Percentiles rank a stretch among this genome's conserved stretches.
phyloP scores from a whole-genome alignment of 345 rosid species.

The Tarenaya hassleriana region DNA sequence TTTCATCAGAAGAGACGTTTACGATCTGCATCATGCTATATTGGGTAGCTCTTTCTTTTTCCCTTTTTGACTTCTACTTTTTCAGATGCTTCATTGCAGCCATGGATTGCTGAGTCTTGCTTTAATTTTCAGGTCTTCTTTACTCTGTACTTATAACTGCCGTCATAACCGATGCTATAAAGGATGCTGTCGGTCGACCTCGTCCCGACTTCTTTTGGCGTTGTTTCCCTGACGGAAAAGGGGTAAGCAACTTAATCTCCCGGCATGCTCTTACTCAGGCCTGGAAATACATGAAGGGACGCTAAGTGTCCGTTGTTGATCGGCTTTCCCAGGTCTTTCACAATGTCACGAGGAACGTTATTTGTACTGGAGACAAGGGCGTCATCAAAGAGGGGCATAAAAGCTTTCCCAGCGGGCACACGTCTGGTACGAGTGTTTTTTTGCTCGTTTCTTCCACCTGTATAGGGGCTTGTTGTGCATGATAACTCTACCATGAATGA shows the following conservation, averaged over 20 bases:
- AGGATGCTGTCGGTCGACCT: conserved; percentile 91
- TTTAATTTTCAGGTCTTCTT: conserved; percentile 51
- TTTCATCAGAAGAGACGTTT: conserved; percentile 66
- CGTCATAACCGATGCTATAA: conserved; percentile 85
- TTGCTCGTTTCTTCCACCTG: neutral
- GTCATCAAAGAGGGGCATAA: conserved; percentile 89
- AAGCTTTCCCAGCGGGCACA: conserved; percentile 96
- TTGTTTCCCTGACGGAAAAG: conserved; percentile 87
- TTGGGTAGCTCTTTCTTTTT: conserved; percentile 47
- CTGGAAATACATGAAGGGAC: neutral
- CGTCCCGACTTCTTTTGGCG: conserved; percentile 98
- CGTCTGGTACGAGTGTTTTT: conserved; percentile 57
- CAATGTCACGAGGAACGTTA: conserved; percentile 49
- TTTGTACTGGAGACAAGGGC: conserved; percentile 61
- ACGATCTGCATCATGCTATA: conserved; percentile 82
- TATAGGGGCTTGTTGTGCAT: neutral
- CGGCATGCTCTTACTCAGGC: neutral
- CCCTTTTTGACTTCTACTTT: conserved; percentile 8
- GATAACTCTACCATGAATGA: neutral
- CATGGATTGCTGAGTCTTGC: conserved; percentile 8
- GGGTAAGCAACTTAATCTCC: conserved; percentile 38
- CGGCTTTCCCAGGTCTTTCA: conserved; percentile 40
- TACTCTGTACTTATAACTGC: conserved; percentile 70
- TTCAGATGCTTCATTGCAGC: neutral
- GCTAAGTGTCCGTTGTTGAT: neutral